Evolutionary conservation across 192 early-diverging fungal species (phyloP).

Genomic region (Umbelopsis isabellina): DNA sequence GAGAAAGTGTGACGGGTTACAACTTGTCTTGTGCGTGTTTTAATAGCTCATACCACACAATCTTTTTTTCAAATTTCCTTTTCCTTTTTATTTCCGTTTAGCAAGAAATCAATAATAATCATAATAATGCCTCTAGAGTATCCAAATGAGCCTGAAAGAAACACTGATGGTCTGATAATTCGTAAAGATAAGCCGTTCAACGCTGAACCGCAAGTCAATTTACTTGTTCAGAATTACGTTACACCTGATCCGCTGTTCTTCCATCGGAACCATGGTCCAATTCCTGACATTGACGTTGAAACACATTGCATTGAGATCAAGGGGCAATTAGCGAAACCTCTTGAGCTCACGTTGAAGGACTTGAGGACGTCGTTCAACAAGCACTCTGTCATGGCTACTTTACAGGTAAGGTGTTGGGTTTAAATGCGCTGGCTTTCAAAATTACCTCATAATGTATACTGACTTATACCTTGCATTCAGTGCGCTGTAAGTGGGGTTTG

Average conservation of each 20-base stretch:
- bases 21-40: not conserved
- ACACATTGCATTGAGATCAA: constrained; percentile 66
- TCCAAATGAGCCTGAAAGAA: constrained; percentile 74
- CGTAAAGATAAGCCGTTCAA: constrained; percentile 80
- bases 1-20: not conserved
- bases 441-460: not conserved
- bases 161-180: constrained; percentile 61
- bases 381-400: constrained; percentile 56
- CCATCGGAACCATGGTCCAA: constrained; percentile 88
- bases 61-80: not conserved
- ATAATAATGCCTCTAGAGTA: constrained; percentile 46
- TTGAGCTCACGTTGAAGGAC: constrained; percentile 49
- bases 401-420: constrained; percentile 29
- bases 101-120: not conserved
- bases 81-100: not conserved
- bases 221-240: constrained; percentile 65
- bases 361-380: constrained; percentile 54
- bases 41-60: not conserved
- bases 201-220: constrained; percentile 73
- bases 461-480: constrained; percentile 53
- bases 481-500: constrained; percentile 58
- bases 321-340: constrained; percentile 14
- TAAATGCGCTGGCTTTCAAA: constrained; percentile 4
- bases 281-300: constrained; percentile 70
- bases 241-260: constrained; percentile 82